Base-by-base conservation (phyloP, 163 green algal species). In the Picocystis sp. region DNA sequence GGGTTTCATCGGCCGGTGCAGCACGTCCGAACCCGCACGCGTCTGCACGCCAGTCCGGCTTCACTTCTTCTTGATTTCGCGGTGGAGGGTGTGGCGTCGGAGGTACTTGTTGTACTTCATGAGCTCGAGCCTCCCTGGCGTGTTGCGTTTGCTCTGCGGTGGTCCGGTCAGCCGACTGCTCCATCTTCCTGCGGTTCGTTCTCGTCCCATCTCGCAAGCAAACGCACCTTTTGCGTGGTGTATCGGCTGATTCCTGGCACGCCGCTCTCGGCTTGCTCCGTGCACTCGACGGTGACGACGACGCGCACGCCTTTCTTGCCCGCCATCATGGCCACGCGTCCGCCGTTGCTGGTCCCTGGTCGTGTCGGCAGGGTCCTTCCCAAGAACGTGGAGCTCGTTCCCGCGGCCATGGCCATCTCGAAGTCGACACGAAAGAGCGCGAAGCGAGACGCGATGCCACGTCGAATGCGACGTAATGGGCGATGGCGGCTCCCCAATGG, bases 241-340 rank as follows among this genome's bases (percentile, higher is more conserved):
- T 94, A 97, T 47, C 88, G 75, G 8, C 75, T 88, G 6, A 86
- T 84, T 17, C 60, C 60, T 2, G 81, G 85, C 15, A 51, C 52
- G 19, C 75, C 83, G 47, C 65, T 45, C 8, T 22, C 69, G 17
- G 79, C 71, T 8, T 87, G 72, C 67, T 97, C 88, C 6, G 88
- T 97, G 81, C 88, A 97, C 70, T 97, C 88, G 29, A 97, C 60
- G 2, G 85, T 94, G 15, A 95, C 77, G 19, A 92, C 90, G 52
- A 86, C 66, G 2, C 86, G 70, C 14, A 94, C 63, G 47, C 73
- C 84, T 77, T 95, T 95, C 67, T 93, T 93, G 78, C 93, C 94
- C 1, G 80, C 81, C 79, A 89, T 89, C 56, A 73, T 82, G 0
- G 72, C 81, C 21, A 87, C 77, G 54, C 81, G 64, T 17, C 80